These are phyloP conservation scores for Lachnellula subtilissima DNA, from an alignment of 2,329 filamentous ascomycete genomes.

Conservation along the genomic window DNA sequence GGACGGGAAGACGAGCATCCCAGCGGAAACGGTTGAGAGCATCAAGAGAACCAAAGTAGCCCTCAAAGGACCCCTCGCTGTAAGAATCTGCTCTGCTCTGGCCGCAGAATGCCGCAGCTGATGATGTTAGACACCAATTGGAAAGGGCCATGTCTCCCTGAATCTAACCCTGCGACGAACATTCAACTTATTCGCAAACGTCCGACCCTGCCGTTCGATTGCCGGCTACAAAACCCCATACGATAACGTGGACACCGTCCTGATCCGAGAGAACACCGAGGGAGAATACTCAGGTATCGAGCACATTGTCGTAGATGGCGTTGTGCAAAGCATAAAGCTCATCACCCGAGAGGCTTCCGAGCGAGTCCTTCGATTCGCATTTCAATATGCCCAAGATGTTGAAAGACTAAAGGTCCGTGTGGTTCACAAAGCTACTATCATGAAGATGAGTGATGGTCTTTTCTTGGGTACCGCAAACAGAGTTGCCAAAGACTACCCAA, in stretches of 20 bases:
- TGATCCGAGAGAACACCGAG: constrained; percentile 99
- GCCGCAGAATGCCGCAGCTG: constrained; percentile 14
- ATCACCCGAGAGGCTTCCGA: constrained; percentile 94
- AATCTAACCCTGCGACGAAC: constrained; percentile 98
- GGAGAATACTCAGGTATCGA: constrained; percentile 99
- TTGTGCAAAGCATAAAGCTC: constrained; percentile 99
- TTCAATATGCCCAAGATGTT: constrained; percentile 93
- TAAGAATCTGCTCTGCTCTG: constrained; percentile 43
- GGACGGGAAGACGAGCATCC: constrained; percentile 93
- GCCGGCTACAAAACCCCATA: constrained; percentile 98
- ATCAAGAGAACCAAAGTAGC: constrained; percentile 95
- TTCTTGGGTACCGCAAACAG: constrained; percentile 85
- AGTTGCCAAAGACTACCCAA: constrained; percentile 90
- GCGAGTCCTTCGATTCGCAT: constrained; percentile 93
- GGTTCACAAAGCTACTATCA: constrained; percentile 99
- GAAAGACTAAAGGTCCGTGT: constrained; percentile 95
- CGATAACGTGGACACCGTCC: constrained; percentile 91
- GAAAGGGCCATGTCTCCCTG: constrained; percentile 98
- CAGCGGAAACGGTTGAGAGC: constrained; percentile 86
- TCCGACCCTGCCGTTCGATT: constrained; percentile 95
- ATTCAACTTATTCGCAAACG: constrained; percentile 99
- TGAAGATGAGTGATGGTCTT: constrained; percentile 99
- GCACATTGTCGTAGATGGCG: constrained; percentile 95
- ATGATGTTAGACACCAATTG: constrained; percentile 70
- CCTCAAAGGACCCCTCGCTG: constrained; percentile 94